These are phyloP conservation scores for Fusarium circinatum DNA, from an alignment of 2,329 filamentous ascomycete genomes.

Conservation along the genomic window DNA sequence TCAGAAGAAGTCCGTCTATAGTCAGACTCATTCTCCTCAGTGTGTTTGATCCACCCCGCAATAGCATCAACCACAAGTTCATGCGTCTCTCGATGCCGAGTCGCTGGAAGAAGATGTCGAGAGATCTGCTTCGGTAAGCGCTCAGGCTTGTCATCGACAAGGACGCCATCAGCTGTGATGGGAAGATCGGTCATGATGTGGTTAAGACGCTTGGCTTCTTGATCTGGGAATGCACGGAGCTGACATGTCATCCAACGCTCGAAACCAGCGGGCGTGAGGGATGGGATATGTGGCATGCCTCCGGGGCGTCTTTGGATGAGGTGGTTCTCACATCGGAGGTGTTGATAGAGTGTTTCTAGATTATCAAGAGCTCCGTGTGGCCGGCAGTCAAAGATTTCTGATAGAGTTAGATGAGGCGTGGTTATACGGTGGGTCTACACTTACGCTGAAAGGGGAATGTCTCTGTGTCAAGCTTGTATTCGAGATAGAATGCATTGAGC, in stretches of 20 bases:
- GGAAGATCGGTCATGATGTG: conserved; percentile 76
- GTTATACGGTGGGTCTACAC: conserved; percentile 26
- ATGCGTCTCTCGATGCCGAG: conserved; percentile 65
- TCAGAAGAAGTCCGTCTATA: conserved; percentile 24
- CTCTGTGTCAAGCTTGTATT: conserved; percentile 72
- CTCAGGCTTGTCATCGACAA: conserved; percentile 72
- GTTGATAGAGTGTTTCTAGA: conserved; percentile 62
- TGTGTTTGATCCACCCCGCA: conserved; percentile 52
- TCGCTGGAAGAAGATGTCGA: conserved; percentile 74
- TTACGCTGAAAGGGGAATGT: conserved; percentile 74
- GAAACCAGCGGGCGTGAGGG: conserved; percentile 75
- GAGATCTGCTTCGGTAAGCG: conserved; percentile 83
- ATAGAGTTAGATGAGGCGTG: background rate
- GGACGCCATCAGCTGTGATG: conserved; percentile 65
- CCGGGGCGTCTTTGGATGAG: conserved; percentile 66
- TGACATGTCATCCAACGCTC: conserved; percentile 76
- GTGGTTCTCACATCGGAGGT: conserved; percentile 69
- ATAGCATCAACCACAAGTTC: conserved; percentile 71
- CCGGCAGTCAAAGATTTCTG: conserved; percentile 64
- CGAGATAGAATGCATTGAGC: conserved; percentile 77
- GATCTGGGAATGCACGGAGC: conserved; percentile 79
- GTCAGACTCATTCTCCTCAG: conserved; percentile 29
- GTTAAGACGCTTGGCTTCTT: conserved; percentile 76
- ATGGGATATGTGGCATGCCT: conserved; percentile 68
- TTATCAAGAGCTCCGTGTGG: conserved; percentile 40